These are phyloP conservation scores for Torulaspora delbrueckii DNA, from an alignment of 805 yeast genomes.

Conservation along the genomic window DNA sequence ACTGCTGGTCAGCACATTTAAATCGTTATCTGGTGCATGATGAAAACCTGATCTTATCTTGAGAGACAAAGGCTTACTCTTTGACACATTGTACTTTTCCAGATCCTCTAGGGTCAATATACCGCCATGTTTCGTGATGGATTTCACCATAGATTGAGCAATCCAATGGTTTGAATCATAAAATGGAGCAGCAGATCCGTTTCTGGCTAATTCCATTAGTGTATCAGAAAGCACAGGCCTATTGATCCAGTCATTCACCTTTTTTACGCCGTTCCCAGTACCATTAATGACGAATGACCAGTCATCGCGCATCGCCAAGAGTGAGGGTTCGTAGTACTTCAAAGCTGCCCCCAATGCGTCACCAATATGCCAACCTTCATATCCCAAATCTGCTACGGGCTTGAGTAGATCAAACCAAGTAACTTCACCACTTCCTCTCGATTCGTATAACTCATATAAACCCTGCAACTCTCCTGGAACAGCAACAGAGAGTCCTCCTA, in stretches of 20 bases:
- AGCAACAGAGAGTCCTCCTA: slow-evolving; percentile 86
- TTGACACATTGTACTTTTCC: slow-evolving; percentile 48
- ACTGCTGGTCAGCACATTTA: slow-evolving; percentile 50
- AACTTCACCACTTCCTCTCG: slow-evolving; percentile 67
- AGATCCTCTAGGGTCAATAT: slow-evolving; percentile 63
- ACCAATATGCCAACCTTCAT: slow-evolving; percentile 57
- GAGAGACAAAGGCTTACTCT: slow-evolving; percentile 36
- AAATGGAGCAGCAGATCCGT: slow-evolving; percentile 72
- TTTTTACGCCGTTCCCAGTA: slow-evolving; percentile 35
- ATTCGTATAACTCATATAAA: slow-evolving; percentile 51
- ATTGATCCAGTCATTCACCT: slow-evolving; percentile 54
- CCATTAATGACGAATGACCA: slow-evolving; percentile 55
- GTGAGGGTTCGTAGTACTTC: slow-evolving; percentile 34
- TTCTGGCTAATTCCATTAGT: slow-evolving; percentile 59
- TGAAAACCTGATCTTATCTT: slow-evolving; percentile 26
- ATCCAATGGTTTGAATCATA: slow-evolving; percentile 80
- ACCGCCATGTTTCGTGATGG: slow-evolving; percentile 58
- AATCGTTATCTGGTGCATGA: slow-evolving; percentile 37
- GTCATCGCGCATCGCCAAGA: slow-evolving; percentile 34
- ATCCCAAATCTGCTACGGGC: slow-evolving; percentile 67
- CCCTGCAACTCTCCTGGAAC: slow-evolving; percentile 93
- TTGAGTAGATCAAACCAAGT: slow-evolving; percentile 67
- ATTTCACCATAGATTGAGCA: slow-evolving; percentile 51
- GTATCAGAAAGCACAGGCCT: slow-evolving; percentile 66
- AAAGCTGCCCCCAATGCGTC: slow-evolving; percentile 44